Conservation (phyloP, 768 basidiomycete species). For the Tubosaeta sp. region DNA sequence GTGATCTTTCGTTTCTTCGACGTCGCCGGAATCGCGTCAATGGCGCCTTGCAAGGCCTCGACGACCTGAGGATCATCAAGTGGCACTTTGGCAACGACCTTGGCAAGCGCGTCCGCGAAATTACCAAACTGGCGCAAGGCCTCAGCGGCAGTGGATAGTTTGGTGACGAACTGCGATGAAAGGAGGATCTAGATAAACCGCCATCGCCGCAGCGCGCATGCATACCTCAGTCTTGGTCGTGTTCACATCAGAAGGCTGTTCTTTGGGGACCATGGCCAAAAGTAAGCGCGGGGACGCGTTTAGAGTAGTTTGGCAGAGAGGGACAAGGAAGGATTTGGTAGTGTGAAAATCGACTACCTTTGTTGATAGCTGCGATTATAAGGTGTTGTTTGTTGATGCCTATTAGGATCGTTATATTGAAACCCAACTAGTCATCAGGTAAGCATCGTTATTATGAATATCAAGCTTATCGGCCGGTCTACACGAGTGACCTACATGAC, state of each 20-base stretch:
- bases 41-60: conserved; percentile 25
- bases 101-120: conserved; percentile 57
- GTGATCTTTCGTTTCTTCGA: conserved; percentile 52
- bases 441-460: conserved; percentile 23
- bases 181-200: conserved; percentile 20
- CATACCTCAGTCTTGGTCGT: conserved; percentile 29
- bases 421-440: conserved; percentile 36
- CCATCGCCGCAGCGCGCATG: conserved; percentile 8
- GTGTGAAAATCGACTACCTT: conserved; percentile 36
- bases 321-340: conserved; percentile 38
- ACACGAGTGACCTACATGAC: conserved; percentile 9
- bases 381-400: conserved; percentile 38
- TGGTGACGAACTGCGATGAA: conserved; percentile 47
- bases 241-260: conserved; percentile 24
- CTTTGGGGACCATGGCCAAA: conserved; percentile 25
- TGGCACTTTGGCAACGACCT: conserved; percentile 38
- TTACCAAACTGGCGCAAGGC: conserved; percentile 60
- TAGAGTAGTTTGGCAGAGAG: conserved; percentile 17
- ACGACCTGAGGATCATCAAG: conserved; percentile 31
- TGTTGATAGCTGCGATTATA: conserved; percentile 38
- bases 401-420: conserved; percentile 35
- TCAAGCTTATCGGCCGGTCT: conserved; percentile 6
- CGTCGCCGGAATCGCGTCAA: conserved; percentile 29
- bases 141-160: conserved; percentile 54
- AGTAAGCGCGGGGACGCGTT: conserved; percentile 24